phyloP scores from a whole-genome alignment of 305 asterid genomes.

The Euphrasia arctica region DNA sequence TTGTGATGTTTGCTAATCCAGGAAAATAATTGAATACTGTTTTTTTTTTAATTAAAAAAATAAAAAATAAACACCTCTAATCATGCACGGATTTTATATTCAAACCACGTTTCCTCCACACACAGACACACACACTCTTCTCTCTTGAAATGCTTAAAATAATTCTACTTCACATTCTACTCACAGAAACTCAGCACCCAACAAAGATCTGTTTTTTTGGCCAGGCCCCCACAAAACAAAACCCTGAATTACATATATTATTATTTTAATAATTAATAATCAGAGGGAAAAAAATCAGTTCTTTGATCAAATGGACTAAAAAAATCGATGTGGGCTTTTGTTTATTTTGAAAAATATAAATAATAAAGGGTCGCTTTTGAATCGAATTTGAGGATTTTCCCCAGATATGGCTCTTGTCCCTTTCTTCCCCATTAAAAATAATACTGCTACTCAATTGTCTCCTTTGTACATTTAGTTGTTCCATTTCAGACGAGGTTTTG shows the following conservation, averaged over 20 bases:
- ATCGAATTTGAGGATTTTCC: conserved; percentile 72
- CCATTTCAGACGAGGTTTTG: too few species aligned
- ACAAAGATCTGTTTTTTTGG: conserved; percentile 40
- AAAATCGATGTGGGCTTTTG: not conserved
- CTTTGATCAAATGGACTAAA: too few species aligned
- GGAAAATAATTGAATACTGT: conserved; percentile 9
- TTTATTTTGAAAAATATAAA: conserved; percentile 42
- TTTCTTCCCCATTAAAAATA: conserved; percentile 26
- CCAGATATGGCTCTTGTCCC: conserved; percentile 68
- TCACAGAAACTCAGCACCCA: conserved; percentile 29
- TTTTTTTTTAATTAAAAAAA: not conserved
- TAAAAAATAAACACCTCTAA: conserved; percentile 21
- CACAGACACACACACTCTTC: not conserved
- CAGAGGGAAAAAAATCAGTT: too few species aligned
- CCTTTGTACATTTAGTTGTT: too few species aligned
- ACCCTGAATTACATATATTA: not conserved
- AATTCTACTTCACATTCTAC: conserved; percentile 26
- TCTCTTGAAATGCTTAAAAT: conserved; percentile 14
- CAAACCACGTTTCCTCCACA: conserved; percentile 56
- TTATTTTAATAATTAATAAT: conserved; percentile 8
- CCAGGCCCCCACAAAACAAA: conserved; percentile 24
- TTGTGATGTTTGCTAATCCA: conserved; percentile 1
- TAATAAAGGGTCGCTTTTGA: conserved; percentile 23
- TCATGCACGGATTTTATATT: conserved; percentile 35
- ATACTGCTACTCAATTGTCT: not conserved